phyloP scores from a whole-genome alignment of 257 asterid species.

The Ocimum tenuiflorum region DNA sequence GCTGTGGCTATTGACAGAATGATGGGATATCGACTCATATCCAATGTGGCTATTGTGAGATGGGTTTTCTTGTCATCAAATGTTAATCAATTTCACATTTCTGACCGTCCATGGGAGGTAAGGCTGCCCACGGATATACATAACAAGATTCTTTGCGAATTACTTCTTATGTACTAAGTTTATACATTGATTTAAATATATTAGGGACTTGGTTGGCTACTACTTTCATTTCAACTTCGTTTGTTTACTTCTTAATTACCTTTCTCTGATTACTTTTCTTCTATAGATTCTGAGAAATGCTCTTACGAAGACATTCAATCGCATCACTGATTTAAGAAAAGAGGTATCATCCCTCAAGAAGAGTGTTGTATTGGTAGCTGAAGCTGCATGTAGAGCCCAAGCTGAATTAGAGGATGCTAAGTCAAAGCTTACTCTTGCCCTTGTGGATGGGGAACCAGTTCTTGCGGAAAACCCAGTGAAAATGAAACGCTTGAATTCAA shows the following conservation, averaged over 20 bases:
- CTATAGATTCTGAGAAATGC: conserved; percentile 76
- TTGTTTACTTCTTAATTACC: not conserved
- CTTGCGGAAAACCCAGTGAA: conserved; percentile 83
- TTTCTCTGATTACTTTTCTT: conserved; percentile 13
- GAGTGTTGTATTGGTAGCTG: conserved; percentile 47
- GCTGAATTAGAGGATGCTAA: conserved; percentile 67
- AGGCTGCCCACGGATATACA: not conserved
- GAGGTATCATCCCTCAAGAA: conserved; percentile 65
- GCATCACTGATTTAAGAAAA: conserved; percentile 80
- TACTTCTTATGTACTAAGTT: not conserved
- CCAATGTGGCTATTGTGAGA: conserved; percentile 86
- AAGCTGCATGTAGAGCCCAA: conserved; percentile 69
- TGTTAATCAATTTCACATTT: conserved; percentile 64
- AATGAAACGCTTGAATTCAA: conserved; percentile 73
- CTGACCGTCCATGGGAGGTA: conserved; percentile 99
- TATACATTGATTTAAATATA: not conserved
- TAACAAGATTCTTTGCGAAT: not conserved
- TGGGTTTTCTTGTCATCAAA: conserved; percentile 81
- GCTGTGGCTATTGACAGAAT: conserved; percentile 89
- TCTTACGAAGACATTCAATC: conserved; percentile 78
- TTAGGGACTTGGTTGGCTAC: not conserved
- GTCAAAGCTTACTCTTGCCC: conserved; percentile 68
- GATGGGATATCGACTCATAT: conserved; percentile 97
- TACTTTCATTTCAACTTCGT: not conserved
- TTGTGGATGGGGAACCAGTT: conserved; percentile 92